Conservation (phyloP, 257 asterid genomes). For the Verbascum thapsus region DNA sequence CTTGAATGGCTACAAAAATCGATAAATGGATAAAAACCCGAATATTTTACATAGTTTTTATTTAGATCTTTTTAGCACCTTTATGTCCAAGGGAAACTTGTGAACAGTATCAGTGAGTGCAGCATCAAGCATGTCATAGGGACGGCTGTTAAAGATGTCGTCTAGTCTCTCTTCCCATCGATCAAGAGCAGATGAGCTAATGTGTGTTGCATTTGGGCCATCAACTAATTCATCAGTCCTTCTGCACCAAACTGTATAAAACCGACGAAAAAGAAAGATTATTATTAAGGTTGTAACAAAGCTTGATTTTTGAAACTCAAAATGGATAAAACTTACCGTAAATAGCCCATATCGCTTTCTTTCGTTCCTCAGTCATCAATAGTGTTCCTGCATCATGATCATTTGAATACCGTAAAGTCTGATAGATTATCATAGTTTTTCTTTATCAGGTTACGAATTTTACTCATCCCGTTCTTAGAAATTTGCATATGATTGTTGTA, state of each 20-base stretch:
- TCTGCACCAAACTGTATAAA: slow-evolving; percentile 75
- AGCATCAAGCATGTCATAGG: slow-evolving; percentile 79
- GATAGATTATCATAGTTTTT: too few species aligned
- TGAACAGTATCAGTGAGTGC: slow-evolving; percentile 71
- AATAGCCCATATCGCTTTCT: slow-evolving; percentile 88
- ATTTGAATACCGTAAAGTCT: too few species aligned
- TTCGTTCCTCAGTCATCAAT: slow-evolving; percentile 74
- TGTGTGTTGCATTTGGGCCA: slow-evolving; percentile 66
- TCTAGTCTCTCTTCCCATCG: slow-evolving; percentile 81
- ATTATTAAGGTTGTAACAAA: background rate
- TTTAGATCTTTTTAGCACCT: slow-evolving; percentile 41
- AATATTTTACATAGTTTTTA: too few species aligned
- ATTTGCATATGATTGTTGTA: background rate
- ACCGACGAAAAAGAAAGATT: background rate
- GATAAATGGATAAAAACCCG: too few species aligned
- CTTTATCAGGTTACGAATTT: too few species aligned
- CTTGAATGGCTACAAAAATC: slow-evolving; percentile 58
- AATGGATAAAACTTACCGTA: slow-evolving; percentile 51
- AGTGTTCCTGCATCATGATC: slow-evolving; percentile 57
- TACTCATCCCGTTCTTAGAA: too few species aligned
- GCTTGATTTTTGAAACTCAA: background rate
- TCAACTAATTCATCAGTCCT: slow-evolving; percentile 87
- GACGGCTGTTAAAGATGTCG: slow-evolving; percentile 65
- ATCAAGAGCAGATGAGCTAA: slow-evolving; percentile 58
- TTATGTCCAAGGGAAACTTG: slow-evolving; percentile 71